These are phyloP conservation scores for Macrophomina tecta DNA, from an alignment of 2,329 filamentous ascomycete species.

Conservation along the genomic window DNA sequence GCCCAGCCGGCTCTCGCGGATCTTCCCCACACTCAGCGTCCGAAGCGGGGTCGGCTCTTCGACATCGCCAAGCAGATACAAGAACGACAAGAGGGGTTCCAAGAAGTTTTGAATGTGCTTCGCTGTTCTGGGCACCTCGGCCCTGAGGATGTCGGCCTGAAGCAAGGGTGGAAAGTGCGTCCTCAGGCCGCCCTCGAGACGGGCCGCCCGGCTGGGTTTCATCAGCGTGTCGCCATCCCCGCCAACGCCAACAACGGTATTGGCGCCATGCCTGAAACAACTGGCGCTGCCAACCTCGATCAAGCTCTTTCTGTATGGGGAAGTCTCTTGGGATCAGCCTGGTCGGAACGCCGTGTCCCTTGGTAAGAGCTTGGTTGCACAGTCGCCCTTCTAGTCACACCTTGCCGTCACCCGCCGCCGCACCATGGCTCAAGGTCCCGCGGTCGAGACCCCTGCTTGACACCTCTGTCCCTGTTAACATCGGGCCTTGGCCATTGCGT, in stretches of 20 bases:
- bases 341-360: neutral
- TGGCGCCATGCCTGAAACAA: conserved; percentile 5
- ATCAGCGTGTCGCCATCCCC: neutral
- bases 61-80: neutral
- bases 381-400: neutral
- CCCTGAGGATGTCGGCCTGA: neutral
- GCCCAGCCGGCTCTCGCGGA: neutral
- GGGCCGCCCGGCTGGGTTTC: neutral
- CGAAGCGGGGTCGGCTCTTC: neutral
- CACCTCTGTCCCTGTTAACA: neutral
- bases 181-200: neutral
- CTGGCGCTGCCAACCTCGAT: neutral
- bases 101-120: neutral
- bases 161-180: neutral
- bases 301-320: neutral
- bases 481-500: neutral
- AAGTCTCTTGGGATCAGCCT: neutral
- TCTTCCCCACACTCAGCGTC: neutral
- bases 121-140: neutral
- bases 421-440: neutral
- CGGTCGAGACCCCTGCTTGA: neutral
- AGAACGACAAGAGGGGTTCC: neutral
- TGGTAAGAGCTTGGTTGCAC: conserved; percentile 6
- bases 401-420: neutral
- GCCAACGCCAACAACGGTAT: neutral